Evolutionary conservation across 257 asterid genomes (phyloP), one percentile per base, ranked within the genome.

Genomic region (Eustoma russellianum): DNA sequence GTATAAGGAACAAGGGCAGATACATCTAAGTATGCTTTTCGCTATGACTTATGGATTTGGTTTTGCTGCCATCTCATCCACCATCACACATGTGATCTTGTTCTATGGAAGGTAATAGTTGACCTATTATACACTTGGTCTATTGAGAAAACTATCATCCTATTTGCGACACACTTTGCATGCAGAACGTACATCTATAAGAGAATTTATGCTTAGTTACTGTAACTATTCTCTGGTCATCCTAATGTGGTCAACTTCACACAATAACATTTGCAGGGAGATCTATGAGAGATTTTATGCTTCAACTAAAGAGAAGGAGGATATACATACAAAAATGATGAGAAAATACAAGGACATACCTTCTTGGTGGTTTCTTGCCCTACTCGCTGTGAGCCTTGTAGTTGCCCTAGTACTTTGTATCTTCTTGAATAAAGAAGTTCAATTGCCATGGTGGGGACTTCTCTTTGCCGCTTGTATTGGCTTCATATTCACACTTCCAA

Each of bases 381-480:
- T 89, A 74, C 89, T 89, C 53, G 94, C 64, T 33, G 76, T 64
- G 77, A 89, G 95, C 28, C 64, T 85, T 59, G 53, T 59, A 44
- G 77, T 72, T 58, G 80, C 95, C 55, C 58, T 88, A 57, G 62
- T 81, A 24, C 93, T 85, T 59, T 85, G 94, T 79, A 79, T 85
- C 57, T 55, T 74, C 76, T 68, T 88, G 77, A 85, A 83, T 13
- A 70, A 85, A 67, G 77, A 88, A 72, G 78, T 88, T 64, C 97
- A 85, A 76, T 77, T 88, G 92, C 97, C 95, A 57, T 85, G 95
- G 95, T 88, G 97, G 97, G 95, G 94, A 8, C 92, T 88, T 19
- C 9, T 85, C 70, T 88, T 88, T 61, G 97, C 95, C 43, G 72
- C 89, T 35, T 61, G 59, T 74, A 65, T 85, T 13, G 95, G 89